Conservation (phyloP, 371 early-diverging fungal genomes). For the Zychaea mexicana region DNA sequence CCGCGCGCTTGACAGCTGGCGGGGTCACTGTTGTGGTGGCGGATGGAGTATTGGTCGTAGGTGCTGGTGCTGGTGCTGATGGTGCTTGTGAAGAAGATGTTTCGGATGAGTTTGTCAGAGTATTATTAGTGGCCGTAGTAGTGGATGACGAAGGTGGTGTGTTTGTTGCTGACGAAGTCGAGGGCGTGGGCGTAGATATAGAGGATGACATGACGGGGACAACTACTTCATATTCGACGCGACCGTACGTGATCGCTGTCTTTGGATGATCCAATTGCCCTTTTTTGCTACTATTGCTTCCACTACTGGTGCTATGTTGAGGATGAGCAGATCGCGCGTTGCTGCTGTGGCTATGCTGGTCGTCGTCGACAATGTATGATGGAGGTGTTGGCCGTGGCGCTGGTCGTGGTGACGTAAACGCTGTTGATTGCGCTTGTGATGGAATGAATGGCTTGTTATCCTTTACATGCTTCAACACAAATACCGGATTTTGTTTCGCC, state of each 20-base stretch:
- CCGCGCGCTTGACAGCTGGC: slow-evolving; percentile 16
- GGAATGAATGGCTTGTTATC: slow-evolving; percentile 58
- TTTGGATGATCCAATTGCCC: slow-evolving; percentile 16
- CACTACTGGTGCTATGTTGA: background rate
- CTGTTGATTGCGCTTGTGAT: background rate
- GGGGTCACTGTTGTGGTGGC: slow-evolving; percentile 5
- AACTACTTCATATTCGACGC: slow-evolving; percentile 44
- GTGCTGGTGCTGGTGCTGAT: slow-evolving; percentile 3
- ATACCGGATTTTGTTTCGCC: slow-evolving; percentile 73
- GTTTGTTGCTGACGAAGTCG: slow-evolving; percentile 9
- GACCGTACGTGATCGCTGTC: slow-evolving; percentile 39
- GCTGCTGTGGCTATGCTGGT: background rate
- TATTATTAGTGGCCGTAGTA: background rate
- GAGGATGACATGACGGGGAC: slow-evolving; percentile 49
- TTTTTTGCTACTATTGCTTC: slow-evolving; percentile 4
- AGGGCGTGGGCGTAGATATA: slow-evolving; percentile 36
- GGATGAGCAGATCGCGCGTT: background rate
- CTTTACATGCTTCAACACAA: slow-evolving; percentile 77
- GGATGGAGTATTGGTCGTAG: slow-evolving; percentile 7
- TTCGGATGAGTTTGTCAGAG: background rate
- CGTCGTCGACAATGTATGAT: slow-evolving; percentile 4
- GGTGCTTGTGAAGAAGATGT: background rate
- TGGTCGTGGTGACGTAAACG: slow-evolving; percentile 28
- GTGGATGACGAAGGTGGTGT: background rate
- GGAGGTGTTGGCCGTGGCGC: slow-evolving; percentile 23